Conservation (phyloP, 495 filamentous ascomycete genomes). For the Oidiodendron maius region DNA sequence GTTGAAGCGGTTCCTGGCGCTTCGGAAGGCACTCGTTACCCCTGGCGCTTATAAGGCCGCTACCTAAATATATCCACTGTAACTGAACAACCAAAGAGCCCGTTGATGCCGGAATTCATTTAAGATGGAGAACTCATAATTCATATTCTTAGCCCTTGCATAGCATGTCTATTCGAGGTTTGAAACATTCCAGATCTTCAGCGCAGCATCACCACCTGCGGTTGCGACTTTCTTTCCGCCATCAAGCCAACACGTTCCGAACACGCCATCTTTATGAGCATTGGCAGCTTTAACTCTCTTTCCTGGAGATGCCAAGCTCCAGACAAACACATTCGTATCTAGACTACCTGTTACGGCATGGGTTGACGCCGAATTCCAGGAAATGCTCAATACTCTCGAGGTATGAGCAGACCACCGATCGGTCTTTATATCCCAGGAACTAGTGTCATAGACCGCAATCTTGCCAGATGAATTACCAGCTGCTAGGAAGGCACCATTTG, state of each 20-base stretch:
- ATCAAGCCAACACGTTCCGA: conserved; percentile 77
- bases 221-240: conserved; percentile 65
- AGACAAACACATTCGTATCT: conserved; percentile 87
- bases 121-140: no score
- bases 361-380: conserved; percentile 71
- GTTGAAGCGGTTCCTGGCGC: background rate
- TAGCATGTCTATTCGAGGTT: conserved; percentile 33
- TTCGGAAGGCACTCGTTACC: background rate
- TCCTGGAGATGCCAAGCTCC: conserved; percentile 81
- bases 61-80: no score
- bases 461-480: conserved; percentile 81
- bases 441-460: conserved; percentile 68
- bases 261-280: conserved; percentile 93
- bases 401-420: conserved; percentile 92
- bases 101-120: no score
- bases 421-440: conserved; percentile 53
- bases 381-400: conserved; percentile 72
- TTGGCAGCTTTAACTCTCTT: conserved; percentile 71
- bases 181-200: conserved; percentile 84
- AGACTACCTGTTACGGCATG: conserved; percentile 79
- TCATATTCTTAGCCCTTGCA: no score
- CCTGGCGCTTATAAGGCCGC: background rate
- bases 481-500: conserved; percentile 64
- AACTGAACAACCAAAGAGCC: no score
- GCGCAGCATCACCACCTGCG: conserved; percentile 77